Percentiles rank a stretch among this genome's conserved stretches.
Evolutionary conservation across 1,284 basidiomycete genomes (phyloP).

Genomic region (Apiotrichum porosum): DNA sequence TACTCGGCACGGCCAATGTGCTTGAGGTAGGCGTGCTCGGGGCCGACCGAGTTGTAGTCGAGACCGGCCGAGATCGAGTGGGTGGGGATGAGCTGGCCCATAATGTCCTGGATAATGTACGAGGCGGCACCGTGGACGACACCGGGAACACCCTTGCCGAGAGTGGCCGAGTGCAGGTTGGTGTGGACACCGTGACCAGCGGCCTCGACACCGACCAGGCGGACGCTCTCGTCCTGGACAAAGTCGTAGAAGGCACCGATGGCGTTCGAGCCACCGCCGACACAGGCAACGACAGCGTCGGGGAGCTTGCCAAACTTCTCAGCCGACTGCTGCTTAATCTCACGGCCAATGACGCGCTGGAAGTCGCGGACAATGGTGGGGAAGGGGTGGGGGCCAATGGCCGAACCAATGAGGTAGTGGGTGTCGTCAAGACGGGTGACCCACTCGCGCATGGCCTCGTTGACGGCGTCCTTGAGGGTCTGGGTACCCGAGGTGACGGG

Average conservation of each 20-base stretch:
- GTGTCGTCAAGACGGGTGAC: slow-evolving; percentile 90
- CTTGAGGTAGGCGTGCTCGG: slow-evolving; percentile 96
- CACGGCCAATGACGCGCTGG: slow-evolving; percentile 90
- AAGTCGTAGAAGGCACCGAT: slow-evolving; percentile 97
- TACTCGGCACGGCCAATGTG: slow-evolving; percentile 91
- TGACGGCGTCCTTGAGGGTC: slow-evolving; percentile 97
- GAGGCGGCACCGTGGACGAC: slow-evolving; percentile 92
- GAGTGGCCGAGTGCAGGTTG: slow-evolving; percentile 82
- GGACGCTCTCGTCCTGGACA: slow-evolving; percentile 75
- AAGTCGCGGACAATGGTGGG: slow-evolving; percentile 98
- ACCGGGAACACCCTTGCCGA: slow-evolving; percentile 82
- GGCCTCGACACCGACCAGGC: slow-evolving; percentile 89
- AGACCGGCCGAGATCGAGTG: slow-evolving; percentile 88
- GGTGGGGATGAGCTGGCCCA: slow-evolving; percentile 93
- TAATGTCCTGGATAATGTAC: slow-evolving; percentile 81
- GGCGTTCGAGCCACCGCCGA: slow-evolving; percentile 95
- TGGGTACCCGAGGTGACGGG: slow-evolving; percentile 91
- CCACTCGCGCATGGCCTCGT: slow-evolving; percentile 97
- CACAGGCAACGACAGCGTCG: slow-evolving; percentile 91
- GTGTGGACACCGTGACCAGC: slow-evolving; percentile 91
- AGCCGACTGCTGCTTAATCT: slow-evolving; percentile 85
- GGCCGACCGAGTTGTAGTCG: slow-evolving; percentile 66
- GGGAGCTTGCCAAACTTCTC: slow-evolving; percentile 77
- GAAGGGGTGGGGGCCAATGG: slow-evolving; percentile 97
- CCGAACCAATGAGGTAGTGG: slow-evolving; percentile 95